Conservation (phyloP, 2,329 filamentous ascomycete species). For the Didymella glomerata region DNA sequence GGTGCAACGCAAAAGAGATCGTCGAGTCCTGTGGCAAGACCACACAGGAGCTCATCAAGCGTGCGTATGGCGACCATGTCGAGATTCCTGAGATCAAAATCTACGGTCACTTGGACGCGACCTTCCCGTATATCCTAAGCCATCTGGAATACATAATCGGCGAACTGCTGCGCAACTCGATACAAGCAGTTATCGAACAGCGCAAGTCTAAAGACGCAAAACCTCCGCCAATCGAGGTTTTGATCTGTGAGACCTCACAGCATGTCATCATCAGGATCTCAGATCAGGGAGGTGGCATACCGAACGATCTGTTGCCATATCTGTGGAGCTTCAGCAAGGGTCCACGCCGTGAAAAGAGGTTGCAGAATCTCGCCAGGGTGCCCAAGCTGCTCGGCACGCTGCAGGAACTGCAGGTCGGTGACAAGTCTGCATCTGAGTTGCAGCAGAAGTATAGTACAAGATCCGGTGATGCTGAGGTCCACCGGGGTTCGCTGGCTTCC, state of each 20-base stretch:
- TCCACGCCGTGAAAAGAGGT: conserved; percentile 75
- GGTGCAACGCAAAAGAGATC: conserved; percentile 89
- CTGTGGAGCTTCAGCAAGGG: conserved; percentile 98
- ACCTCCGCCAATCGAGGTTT: conserved; percentile 88
- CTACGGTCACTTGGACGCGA: conserved; percentile 85
- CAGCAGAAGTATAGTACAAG: conserved; percentile 34
- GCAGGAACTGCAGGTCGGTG: conserved; percentile 74
- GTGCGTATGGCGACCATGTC: conserved; percentile 75
- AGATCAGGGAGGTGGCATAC: conserved; percentile 92
- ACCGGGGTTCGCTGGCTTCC: conserved; percentile 74
- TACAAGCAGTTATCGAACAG: conserved; percentile 88
- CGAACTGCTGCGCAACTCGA: conserved; percentile 91
- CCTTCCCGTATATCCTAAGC: conserved; percentile 94
- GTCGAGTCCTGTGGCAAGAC: conserved; percentile 82
- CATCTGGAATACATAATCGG: conserved; percentile 98
- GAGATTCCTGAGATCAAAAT: conserved; percentile 82
- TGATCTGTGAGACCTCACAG: conserved; percentile 91
- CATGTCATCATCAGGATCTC: conserved; percentile 97
- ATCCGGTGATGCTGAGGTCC: conserved; percentile 36
- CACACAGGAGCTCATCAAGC: conserved; percentile 75
- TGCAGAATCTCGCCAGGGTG: conserved; percentile 86
- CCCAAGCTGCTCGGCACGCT: conserved; percentile 92
- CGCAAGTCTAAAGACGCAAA: conserved; percentile 58
- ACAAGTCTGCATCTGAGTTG: conserved; percentile 19
- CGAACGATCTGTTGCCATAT: conserved; percentile 82